phyloP scores from a whole-genome alignment of 2,329 filamentous ascomycete genomes.

The Alternaria burnsii region DNA sequence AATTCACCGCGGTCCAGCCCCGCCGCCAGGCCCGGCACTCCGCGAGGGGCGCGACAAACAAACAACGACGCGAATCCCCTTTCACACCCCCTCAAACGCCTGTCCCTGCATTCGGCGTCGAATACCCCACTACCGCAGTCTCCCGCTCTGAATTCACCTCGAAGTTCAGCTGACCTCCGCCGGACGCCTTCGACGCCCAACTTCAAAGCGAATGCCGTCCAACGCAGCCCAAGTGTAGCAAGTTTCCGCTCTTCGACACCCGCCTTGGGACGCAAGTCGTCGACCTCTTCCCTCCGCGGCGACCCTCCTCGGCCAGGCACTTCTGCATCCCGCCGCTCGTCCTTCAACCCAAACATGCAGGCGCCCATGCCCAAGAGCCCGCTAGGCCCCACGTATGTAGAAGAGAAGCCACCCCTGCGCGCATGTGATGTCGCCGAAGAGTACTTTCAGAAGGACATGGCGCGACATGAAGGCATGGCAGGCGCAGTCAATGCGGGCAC shows the following conservation, averaged over 20 bases:
- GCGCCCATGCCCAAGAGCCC: slow-evolving; percentile 54
- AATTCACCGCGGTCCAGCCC: slow-evolving; percentile 25
- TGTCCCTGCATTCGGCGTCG: slow-evolving; percentile 48
- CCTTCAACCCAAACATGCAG: slow-evolving; percentile 53
- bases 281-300: slow-evolving; percentile 54
- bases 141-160: slow-evolving; percentile 39
- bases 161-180: slow-evolving; percentile 11
- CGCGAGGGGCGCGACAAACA: slow-evolving; percentile 38
- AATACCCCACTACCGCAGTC: slow-evolving; percentile 43
- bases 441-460: slow-evolving; percentile 75
- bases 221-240: slow-evolving; percentile 55
- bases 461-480: slow-evolving; percentile 63
- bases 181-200: slow-evolving; percentile 41
- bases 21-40: slow-evolving; percentile 18
- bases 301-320: slow-evolving; percentile 44
- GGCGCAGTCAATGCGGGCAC: slow-evolving; percentile 64
- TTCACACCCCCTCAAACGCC: slow-evolving; percentile 46
- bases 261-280: slow-evolving; percentile 54
- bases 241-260: slow-evolving; percentile 54
- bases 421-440: slow-evolving; percentile 69
- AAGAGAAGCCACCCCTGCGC: slow-evolving; percentile 56
- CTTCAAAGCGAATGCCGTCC: slow-evolving; percentile 43
- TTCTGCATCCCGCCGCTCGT: slow-evolving; percentile 53
- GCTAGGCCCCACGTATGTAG: slow-evolving; percentile 46
- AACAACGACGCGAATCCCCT: slow-evolving; percentile 48